Evolutionary conservation across 176 grass and related monocot species (phyloP).

Genomic region (Chrysopogon serrulatus): DNA sequence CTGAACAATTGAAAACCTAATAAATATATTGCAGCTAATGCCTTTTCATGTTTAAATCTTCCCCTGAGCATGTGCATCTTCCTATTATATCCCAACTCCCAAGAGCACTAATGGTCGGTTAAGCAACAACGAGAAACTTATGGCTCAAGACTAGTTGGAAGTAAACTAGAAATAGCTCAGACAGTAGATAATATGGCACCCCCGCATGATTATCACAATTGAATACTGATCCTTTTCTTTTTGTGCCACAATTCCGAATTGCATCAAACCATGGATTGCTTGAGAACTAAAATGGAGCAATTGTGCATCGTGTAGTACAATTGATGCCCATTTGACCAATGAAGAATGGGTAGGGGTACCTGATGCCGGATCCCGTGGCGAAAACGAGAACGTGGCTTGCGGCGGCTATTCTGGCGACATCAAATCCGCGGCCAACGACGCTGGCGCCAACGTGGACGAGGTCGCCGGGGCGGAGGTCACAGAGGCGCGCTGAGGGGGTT

Average conservation of each 20-base stretch:
- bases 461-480: slow-evolving; percentile 51
- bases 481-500: slow-evolving; percentile 52
- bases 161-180: not conserved
- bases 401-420: slow-evolving; percentile 25
- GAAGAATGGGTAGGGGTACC: slow-evolving; percentile 20
- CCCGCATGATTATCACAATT: not conserved
- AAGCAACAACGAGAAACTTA: not conserved
- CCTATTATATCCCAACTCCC: not conserved
- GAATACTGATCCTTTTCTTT: not conserved
- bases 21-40: not conserved
- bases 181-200: not conserved
- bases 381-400: slow-evolving; percentile 51
- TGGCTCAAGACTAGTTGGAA: not conserved
- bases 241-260: not conserved
- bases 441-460: slow-evolving; percentile 38
- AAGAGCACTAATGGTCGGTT: not conserved
- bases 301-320: not conserved
- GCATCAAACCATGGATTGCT: not conserved
- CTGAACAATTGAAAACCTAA: not conserved
- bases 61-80: not conserved
- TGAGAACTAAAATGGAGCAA: not conserved
- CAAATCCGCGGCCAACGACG: slow-evolving; percentile 61
- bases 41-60: not conserved
- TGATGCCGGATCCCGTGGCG: slow-evolving; percentile 79
- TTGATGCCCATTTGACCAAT: not conserved